These are phyloP conservation scores for Claviceps sorghi DNA, from an alignment of 2,329 filamentous ascomycete genomes.

Conservation along the genomic window DNA sequence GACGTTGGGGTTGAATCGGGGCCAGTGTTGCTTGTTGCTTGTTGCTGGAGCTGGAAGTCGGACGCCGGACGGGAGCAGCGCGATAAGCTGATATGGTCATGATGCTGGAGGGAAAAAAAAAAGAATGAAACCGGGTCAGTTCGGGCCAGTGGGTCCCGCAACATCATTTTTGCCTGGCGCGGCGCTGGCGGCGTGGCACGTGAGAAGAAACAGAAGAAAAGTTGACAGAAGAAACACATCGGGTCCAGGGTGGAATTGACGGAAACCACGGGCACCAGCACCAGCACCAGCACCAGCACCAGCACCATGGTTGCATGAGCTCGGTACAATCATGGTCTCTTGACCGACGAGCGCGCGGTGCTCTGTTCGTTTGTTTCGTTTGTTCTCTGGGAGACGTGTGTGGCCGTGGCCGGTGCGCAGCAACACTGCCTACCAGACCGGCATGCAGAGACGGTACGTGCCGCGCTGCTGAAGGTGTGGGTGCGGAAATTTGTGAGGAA, in stretches of 20 bases:
- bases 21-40: background rate
- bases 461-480: background rate
- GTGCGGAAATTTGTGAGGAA: background rate
- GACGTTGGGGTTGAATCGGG: background rate
- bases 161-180: conserved; percentile 1
- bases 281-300: too few relatives aligned
- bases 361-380: too few relatives aligned
- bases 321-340: too few relatives aligned
- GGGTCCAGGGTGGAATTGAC: too few relatives aligned
- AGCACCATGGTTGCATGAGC: too few relatives aligned
- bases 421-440: too few relatives aligned
- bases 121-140: background rate
- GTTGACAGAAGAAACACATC: too few relatives aligned
- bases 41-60: background rate
- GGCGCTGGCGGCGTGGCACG: background rate
- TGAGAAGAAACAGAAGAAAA: background rate
- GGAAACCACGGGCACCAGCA: too few relatives aligned
- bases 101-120: background rate
- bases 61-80: background rate
- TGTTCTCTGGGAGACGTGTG: too few relatives aligned
- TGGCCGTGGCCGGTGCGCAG: too few relatives aligned
- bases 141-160: background rate
- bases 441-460: too few relatives aligned
- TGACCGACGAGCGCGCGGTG: too few relatives aligned
- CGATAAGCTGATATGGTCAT: conserved; percentile 1